Evolutionary conservation across 257 asterid species (phyloP), one percentile per base, ranked within the genome.

Genomic region (Ophiorrhiza pumila): DNA sequence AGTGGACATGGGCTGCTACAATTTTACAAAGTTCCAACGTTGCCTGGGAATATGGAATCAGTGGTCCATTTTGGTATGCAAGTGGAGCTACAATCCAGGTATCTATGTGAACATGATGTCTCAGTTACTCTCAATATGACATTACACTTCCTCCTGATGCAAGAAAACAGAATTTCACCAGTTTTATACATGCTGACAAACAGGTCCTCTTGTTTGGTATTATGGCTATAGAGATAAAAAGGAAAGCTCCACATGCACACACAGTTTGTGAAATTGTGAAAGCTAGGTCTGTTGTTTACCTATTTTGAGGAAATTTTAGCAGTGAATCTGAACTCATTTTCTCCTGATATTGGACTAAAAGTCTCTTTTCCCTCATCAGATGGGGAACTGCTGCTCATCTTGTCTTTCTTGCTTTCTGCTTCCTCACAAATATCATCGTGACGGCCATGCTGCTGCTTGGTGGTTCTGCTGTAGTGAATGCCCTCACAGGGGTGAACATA

Each of bases 1-100:
- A 93, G 98, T 93, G 97, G 97, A 93, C 98, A 56, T 93, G 98
- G 97, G 97, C 98, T 66, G 97, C 98, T 5, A 93, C 98, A 17
- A 93, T 93, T 77, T 83, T 93, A 70, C 98, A 91, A 76, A 93
- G 98, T 74, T 93, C 98, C 9, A 93, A 93, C 18, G 97, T 93
- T 5, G 97, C 97, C 6, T 93, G 97, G 98, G 81, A 89, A 69
- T 91, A 91, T 78, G 98, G 98, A 71, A 82, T 93, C 68, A 93
- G 98, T 63, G 97, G 98, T n/a, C 98, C 98, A 53, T 93, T 93
- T 80, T 93, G 98, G 98, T 91, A 93, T 71, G 98, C 98, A 65
- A 93, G 96, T 70, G 97, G 98, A 0, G 96, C 98, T 77, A 91
- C 98, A 43, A 91, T 93, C 67, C 98, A 91, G 93, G 97, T 81